Evolutionary conservation across 805 yeast species (phyloP).

Genomic region (Schwanniomyces polymorphus): DNA sequence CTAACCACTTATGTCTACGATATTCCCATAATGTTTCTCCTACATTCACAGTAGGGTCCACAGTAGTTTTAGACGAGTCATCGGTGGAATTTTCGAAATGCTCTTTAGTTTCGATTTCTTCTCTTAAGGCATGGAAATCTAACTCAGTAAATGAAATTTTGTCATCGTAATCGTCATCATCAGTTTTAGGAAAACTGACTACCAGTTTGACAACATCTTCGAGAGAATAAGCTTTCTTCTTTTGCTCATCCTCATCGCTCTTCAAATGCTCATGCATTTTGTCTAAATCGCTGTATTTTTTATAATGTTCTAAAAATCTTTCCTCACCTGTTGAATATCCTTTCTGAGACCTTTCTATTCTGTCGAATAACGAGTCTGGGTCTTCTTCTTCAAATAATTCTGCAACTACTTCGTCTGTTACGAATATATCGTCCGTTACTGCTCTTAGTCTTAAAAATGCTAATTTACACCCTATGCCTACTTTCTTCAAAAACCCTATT

Average conservation of each 20-base stretch:
- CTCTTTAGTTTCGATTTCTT: conserved; percentile 28
- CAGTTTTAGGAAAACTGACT: conserved; percentile 14
- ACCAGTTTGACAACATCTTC: conserved; percentile 24
- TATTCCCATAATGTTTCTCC: conserved; percentile 70
- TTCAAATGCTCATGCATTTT: conserved; percentile 25
- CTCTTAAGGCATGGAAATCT: conserved; percentile 25
- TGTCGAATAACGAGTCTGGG: conserved; percentile 29
- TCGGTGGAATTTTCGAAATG: not conserved
- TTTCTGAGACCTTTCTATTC: conserved; percentile 13
- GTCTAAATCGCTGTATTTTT: conserved; percentile 31
- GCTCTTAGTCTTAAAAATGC: conserved; percentile 34
- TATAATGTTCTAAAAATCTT: conserved; percentile 30
- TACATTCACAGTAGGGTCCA: conserved; percentile 17
- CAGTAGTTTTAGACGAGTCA: conserved; percentile 5
- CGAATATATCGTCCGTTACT: conserved; percentile 49
- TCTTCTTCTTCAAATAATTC: conserved; percentile 48
- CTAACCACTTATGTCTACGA: conserved; percentile 69
- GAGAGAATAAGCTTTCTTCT: conserved; percentile 9
- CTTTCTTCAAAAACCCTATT: conserved; percentile 32
- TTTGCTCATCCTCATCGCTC: conserved; percentile 7
- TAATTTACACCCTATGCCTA: conserved; percentile 39
- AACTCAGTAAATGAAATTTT: conserved; percentile 20
- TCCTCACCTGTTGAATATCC: conserved; percentile 28
- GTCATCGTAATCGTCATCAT: conserved; percentile 11
- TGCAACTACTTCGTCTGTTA: conserved; percentile 49